phyloP scores from a whole-genome alignment of 75 land plant genomes.

The Gnetum montanum region DNA sequence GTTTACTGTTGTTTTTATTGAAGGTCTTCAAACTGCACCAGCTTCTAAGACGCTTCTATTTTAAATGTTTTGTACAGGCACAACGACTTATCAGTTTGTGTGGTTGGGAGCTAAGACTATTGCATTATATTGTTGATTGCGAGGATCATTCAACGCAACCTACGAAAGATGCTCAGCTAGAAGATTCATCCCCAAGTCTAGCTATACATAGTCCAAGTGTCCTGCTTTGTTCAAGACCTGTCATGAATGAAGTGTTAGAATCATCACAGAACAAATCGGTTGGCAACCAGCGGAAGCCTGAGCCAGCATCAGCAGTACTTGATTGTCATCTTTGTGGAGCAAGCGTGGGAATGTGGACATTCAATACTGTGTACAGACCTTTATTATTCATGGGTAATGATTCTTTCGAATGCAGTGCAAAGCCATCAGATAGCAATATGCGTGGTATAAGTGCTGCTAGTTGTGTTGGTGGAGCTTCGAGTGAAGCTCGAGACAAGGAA shows the following conservation, averaged over 20 bases:
- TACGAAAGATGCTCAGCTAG: constrained; percentile 2
- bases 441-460: constrained; percentile 20
- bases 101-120: constrained; percentile 85
- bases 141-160: constrained; percentile 20
- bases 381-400: constrained; percentile 22
- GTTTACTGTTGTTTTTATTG: no score
- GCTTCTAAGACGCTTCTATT: no score
- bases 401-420: constrained; percentile 22
- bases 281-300: constrained; percentile 11
- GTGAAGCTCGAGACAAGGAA: constrained; percentile 10
- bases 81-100: constrained; percentile 74
- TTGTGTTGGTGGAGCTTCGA: constrained; percentile 15
- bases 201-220: constrained; percentile 16
- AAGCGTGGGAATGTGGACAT: constrained; percentile 83
- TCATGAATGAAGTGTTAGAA: neutral
- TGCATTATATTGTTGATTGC: constrained; percentile 76
- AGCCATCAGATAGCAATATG: constrained; percentile 9
- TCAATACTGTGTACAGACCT: constrained; percentile 46
- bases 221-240: constrained; percentile 9
- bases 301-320: constrained; percentile 69
- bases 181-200: constrained; percentile 7
- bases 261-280: constrained; percentile 5
- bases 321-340: constrained; percentile 94
- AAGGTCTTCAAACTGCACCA: no score
- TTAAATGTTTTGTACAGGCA: constrained; percentile 46